phyloP scores from a whole-genome alignment of 1,284 basidiomycete genomes.

The Ceratobasidium sp. region DNA sequence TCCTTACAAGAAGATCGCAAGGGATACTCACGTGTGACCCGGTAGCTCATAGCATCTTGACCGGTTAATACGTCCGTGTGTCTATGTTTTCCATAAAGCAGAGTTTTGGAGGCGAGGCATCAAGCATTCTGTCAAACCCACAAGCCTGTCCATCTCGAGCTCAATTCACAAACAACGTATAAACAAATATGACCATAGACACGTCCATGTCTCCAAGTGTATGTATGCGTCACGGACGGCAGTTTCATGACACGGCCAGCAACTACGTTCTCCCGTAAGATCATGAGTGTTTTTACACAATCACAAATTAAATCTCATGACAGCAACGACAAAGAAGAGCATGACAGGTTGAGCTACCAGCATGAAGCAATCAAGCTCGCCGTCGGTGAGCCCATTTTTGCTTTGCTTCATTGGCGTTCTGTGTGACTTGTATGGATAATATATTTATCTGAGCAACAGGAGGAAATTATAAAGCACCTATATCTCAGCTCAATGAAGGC shows the following conservation, averaged over 20 bases:
- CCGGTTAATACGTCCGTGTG: conserved; percentile 3
- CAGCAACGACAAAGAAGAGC: conserved; percentile 32
- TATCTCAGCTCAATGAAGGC: conserved; percentile 3
- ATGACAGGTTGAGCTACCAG: conserved; percentile 20
- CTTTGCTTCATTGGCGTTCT: no score
- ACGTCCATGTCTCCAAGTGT: background rate
- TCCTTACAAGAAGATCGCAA: no score
- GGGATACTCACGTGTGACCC: background rate
- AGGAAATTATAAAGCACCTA: conserved; percentile 9
- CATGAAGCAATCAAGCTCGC: conserved; percentile 30
- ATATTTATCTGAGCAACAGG: background rate
- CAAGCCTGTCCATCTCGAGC: no score
- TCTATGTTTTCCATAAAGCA: background rate
- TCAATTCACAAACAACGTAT: no score
- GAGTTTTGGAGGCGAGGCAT: no score
- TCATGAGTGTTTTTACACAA: no score
- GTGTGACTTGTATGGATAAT: background rate
- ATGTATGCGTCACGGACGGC: conserved; percentile 12
- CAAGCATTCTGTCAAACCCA: background rate
- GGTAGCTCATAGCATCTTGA: background rate
- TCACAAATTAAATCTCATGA: background rate
- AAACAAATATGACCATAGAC: background rate
- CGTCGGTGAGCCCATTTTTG: background rate
- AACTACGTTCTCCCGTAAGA: conserved; percentile 31
- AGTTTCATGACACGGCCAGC: conserved; percentile 22